A percentile compares a stretch with the other conserved stretches of the same genome.
These are phyloP conservation scores for Mycosphaerella sp. DNA, from an alignment of 2,329 filamentous ascomycete genomes.

Conservation along the genomic window DNA sequence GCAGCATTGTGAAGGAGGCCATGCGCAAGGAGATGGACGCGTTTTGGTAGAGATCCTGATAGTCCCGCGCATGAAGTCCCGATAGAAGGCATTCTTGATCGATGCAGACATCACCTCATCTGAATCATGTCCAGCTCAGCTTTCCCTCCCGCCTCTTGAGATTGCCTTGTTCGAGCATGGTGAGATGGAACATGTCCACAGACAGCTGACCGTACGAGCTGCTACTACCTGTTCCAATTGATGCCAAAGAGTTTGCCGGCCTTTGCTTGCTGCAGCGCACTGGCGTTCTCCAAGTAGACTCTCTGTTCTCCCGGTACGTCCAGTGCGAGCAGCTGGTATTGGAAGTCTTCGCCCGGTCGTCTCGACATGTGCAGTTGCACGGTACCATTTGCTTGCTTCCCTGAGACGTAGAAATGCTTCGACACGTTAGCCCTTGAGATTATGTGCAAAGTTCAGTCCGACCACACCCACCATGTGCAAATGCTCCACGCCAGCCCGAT, in stretches of 20 bases:
- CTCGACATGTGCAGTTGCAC: conserved; percentile 75
- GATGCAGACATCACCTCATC: no score
- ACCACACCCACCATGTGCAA: conserved; percentile 54
- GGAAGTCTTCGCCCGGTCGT: conserved; percentile 55
- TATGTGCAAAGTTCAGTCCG: background rate
- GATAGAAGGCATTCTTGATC: no score
- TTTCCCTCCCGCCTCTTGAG: no score
- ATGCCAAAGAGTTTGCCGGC: conserved; percentile 54
- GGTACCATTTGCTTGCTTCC: conserved; percentile 64
- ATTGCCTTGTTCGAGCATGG: background rate
- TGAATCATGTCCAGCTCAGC: no score
- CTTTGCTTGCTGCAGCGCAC: conserved; percentile 38
- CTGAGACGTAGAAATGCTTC: conserved; percentile 72
- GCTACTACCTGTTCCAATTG: conserved; percentile 44
- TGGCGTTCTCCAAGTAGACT: conserved; percentile 59
- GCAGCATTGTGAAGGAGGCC: conserved; percentile 55
- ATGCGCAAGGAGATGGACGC: conserved; percentile 48
- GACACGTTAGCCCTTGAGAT: background rate
- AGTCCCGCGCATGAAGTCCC: no score
- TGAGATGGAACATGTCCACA: background rate
- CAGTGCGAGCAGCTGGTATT: conserved; percentile 73
- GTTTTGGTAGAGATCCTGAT: conserved; percentile 1
- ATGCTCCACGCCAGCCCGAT: conserved; percentile 70
- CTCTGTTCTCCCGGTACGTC: conserved; percentile 64
- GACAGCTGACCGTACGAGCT: background rate